Evolutionary conservation across 441 rosid genomes (phyloP).

Genomic region (Arabidopsis hybrid): DNA sequence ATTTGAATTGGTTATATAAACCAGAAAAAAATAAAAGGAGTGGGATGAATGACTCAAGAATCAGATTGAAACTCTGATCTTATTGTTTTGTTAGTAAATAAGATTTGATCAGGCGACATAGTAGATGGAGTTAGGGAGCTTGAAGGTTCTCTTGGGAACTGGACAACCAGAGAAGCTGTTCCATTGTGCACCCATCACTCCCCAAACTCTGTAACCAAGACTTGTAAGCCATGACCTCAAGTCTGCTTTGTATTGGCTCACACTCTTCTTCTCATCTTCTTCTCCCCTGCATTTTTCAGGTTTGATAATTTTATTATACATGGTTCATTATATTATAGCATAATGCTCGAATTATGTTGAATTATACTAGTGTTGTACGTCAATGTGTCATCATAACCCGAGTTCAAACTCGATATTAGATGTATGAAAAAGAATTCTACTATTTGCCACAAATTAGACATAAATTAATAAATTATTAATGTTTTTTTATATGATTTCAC

Average conservation of each 20-base stretch:
- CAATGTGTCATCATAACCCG: no score
- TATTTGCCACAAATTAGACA: neutral
- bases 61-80: conserved; percentile 34
- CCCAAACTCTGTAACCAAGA: conserved; percentile 80
- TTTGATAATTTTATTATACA: neutral
- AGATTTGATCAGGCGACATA: conserved; percentile 50
- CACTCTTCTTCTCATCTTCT: conserved; percentile 62
- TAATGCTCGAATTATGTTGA: neutral
- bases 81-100: conserved; percentile 23
- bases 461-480: no score
- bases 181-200: conserved; percentile 82
- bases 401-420: neutral
- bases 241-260: conserved; percentile 68
- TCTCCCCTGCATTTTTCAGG: conserved; percentile 51
- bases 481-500: neutral
- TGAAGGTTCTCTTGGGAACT: conserved; percentile 73
- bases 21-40: no score
- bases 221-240: conserved; percentile 57
- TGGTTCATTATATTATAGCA: conserved; percentile 20
- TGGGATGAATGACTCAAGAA: no score
- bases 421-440: neutral
- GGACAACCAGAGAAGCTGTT: conserved; percentile 81
- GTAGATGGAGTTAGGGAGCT: conserved; percentile 88
- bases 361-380: no score
- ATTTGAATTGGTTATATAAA: conserved; percentile 23